These are phyloP conservation scores for Komagataella kurtzmanii DNA, from an alignment of 805 yeast species.

Conservation along the genomic window DNA sequence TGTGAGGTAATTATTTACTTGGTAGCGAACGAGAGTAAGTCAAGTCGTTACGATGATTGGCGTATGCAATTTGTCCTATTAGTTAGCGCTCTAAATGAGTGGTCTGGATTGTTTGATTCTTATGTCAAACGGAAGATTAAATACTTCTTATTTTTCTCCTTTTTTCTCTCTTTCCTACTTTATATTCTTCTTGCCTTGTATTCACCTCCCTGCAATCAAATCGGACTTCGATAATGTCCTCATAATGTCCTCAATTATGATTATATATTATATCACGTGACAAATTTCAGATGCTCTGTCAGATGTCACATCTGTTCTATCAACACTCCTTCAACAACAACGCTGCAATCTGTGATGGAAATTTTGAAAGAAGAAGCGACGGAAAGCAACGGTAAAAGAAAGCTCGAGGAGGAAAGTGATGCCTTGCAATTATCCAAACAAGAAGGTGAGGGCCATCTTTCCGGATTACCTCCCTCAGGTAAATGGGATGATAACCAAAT, in stretches of 20 bases:
- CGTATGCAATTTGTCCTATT: too few species aligned
- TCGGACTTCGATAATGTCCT: too few species aligned
- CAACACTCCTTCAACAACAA: not conserved
- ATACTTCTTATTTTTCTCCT: too few species aligned
- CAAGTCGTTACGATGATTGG: too few species aligned
- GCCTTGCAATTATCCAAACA: not conserved
- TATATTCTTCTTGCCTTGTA: too few species aligned
- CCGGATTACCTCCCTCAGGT: not conserved
- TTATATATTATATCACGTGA: slow-evolving; percentile 19
- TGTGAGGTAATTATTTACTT: not conserved
- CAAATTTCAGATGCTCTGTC: slow-evolving; percentile 9
- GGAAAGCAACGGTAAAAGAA: not conserved
- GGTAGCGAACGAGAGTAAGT: not conserved
- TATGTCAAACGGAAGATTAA: too few species aligned
- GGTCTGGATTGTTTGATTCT: too few species aligned
- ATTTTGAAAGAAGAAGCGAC: not conserved
- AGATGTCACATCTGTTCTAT: not conserved
- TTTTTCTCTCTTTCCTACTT: too few species aligned
- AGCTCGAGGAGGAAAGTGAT: not conserved
- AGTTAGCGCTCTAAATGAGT: too few species aligned
- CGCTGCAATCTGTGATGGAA: not conserved
- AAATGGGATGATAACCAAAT: slow-evolving; percentile 14
- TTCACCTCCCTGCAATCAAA: too few species aligned
- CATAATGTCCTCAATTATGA: too few species aligned
- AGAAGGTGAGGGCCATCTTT: not conserved